Conservation (phyloP, 1,139 yeast species). For the Suhomyces terraborum region DNA sequence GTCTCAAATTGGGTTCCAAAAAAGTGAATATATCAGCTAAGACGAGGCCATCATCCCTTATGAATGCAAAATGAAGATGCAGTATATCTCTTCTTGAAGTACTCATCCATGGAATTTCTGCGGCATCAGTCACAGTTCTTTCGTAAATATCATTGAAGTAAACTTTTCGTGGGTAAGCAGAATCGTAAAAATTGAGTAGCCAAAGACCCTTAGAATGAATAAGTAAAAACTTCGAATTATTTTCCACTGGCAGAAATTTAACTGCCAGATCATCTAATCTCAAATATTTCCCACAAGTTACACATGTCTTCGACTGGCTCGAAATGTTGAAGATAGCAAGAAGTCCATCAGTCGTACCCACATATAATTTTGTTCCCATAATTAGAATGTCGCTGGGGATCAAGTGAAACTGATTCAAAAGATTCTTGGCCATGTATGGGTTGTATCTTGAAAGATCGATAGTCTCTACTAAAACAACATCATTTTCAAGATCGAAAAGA, state of each 20-base stretch:
- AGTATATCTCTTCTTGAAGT: slow-evolving; percentile 7
- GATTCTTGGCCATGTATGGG: slow-evolving; percentile 9
- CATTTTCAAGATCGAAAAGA: neutral
- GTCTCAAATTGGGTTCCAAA: slow-evolving; percentile 32
- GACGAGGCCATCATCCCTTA: slow-evolving; percentile 55
- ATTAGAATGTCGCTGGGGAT: slow-evolving; percentile 15
- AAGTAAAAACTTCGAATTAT: slow-evolving; percentile 24
- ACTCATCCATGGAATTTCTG: slow-evolving; percentile 11
- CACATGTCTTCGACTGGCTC: neutral
- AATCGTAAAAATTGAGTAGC: slow-evolving; percentile 39
- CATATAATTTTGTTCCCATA: slow-evolving; percentile 9
- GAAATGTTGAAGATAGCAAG: slow-evolving; percentile 13
- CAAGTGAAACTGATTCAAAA: slow-evolving; percentile 7
- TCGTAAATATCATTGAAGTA: slow-evolving; percentile 41
- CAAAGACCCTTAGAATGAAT: slow-evolving; percentile 44
- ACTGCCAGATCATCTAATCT: slow-evolving; percentile 32
- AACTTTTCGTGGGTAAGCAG: slow-evolving; percentile 41
- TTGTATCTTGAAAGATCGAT: slow-evolving; percentile 9
- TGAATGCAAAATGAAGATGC: slow-evolving; percentile 31
- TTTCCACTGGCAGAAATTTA: slow-evolving; percentile 12
- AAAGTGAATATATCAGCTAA: slow-evolving; percentile 34
- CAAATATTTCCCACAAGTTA: slow-evolving; percentile 17
- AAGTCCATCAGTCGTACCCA: slow-evolving; percentile 25
- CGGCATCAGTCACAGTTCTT: slow-evolving; percentile 20
- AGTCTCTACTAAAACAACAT: neutral